Percentiles rank a stretch among this genome's conserved stretches.
phyloP scores from a whole-genome alignment of 2,329 filamentous ascomycete species.

The Periglandula ipomoeae region DNA sequence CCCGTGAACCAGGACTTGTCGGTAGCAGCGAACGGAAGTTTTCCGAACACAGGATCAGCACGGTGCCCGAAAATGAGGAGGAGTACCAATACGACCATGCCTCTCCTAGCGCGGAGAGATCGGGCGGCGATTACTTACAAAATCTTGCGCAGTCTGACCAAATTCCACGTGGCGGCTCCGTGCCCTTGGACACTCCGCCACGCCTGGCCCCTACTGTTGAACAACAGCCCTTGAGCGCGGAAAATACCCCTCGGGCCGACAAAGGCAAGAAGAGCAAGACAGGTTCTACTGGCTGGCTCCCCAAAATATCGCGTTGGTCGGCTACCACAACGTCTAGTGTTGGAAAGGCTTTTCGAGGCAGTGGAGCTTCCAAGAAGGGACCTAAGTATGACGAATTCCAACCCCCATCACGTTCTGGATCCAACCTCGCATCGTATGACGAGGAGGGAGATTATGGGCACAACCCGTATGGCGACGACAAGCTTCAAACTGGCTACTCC shows the following conservation, averaged over 20 bases:
- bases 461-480: slow-evolving; percentile 50
- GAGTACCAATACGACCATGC: slow-evolving; percentile 51
- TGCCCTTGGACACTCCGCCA: slow-evolving; percentile 50
- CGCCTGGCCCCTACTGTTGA: slow-evolving; percentile 35
- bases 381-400: slow-evolving; percentile 51
- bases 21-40: slow-evolving; percentile 45
- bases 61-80: slow-evolving; percentile 75
- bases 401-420: slow-evolving; percentile 65
- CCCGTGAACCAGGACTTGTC: slow-evolving; percentile 31
- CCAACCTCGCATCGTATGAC: slow-evolving; percentile 60
- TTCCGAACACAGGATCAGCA: slow-evolving; percentile 79
- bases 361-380: slow-evolving; percentile 45
- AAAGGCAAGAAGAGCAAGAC: slow-evolving; percentile 86
- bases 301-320: slow-evolving; percentile 95
- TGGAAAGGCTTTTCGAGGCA: slow-evolving; percentile 66
- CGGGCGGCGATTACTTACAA: slow-evolving; percentile 40
- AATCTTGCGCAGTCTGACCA: slow-evolving; percentile 46
- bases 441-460: slow-evolving; percentile 43
- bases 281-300: slow-evolving; percentile 69
- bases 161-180: slow-evolving; percentile 40
- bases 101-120: slow-evolving; percentile 29
- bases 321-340: slow-evolving; percentile 89
- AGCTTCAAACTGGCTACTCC: slow-evolving; percentile 48
- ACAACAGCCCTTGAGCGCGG: slow-evolving; percentile 49
- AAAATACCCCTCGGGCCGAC: slow-evolving; percentile 66